Evolutionary conservation across 768 basidiomycete genomes (phyloP).

Genomic region (Leccinum arenicola): DNA sequence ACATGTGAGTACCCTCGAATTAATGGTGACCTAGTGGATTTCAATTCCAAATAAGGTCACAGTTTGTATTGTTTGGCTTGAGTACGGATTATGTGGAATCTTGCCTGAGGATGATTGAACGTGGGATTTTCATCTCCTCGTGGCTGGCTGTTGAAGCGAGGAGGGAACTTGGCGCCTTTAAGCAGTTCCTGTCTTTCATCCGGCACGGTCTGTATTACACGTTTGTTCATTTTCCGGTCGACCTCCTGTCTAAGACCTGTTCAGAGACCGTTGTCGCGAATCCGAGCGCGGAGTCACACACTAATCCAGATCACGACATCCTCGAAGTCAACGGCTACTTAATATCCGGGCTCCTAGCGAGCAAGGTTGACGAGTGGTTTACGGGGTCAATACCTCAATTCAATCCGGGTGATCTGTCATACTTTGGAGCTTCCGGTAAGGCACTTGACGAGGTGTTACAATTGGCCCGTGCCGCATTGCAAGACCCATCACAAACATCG

Average conservation of each 20-base stretch:
- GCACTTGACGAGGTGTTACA: constrained; percentile 40
- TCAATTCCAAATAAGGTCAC: constrained; percentile 44
- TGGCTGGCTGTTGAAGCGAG: constrained; percentile 70
- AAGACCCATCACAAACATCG: constrained; percentile 43
- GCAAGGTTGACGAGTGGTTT: constrained; percentile 80
- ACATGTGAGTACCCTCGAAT: constrained; percentile 48
- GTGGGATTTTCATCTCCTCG: constrained; percentile 58
- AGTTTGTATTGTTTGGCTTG: constrained; percentile 56
- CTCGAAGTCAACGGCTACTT: constrained; percentile 82
- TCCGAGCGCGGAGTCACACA: constrained; percentile 47
- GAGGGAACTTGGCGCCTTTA: constrained; percentile 68
- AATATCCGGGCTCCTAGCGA: constrained; percentile 63
- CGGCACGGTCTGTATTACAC: constrained; percentile 54
- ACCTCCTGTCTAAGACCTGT: constrained; percentile 18
- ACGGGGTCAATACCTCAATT: constrained; percentile 47
- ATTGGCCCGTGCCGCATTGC: constrained; percentile 47
- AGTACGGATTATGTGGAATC: constrained; percentile 44
- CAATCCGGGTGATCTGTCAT: constrained; percentile 31
- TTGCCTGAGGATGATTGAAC: constrained; percentile 52
- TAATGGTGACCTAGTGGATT: constrained; percentile 7
- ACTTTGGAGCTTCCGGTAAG: constrained; percentile 22
- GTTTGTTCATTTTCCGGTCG: constrained; percentile 5
- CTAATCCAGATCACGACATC: constrained; percentile 59
- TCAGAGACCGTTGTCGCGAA: constrained; percentile 51
- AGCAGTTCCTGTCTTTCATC: constrained; percentile 77